Evolutionary conservation across 352 stramenopile species (phyloP).

Genomic region (Phytophthora agathidicida): DNA sequence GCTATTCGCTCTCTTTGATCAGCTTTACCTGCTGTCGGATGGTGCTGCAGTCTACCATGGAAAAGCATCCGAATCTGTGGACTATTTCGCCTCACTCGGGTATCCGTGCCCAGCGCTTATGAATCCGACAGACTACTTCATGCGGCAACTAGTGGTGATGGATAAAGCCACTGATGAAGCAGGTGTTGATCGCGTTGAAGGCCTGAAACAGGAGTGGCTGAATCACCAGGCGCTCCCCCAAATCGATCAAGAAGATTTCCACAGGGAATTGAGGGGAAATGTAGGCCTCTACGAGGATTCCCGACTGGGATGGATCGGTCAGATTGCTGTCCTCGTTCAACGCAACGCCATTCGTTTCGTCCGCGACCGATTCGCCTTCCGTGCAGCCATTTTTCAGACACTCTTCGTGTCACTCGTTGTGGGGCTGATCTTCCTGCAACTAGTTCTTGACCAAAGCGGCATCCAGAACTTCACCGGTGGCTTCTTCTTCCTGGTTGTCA

Average conservation of each 20-base stretch:
- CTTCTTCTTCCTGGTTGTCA: constrained; percentile 55
- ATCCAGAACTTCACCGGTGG: constrained; percentile 53
- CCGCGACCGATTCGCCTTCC: constrained; percentile 41
- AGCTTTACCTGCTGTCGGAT: constrained; percentile 61
- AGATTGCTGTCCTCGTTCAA: constrained; percentile 41
- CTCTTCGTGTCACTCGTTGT: constrained; percentile 44
- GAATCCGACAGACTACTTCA: constrained; percentile 74
- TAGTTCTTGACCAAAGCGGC: constrained; percentile 40
- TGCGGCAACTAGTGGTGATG: constrained; percentile 59
- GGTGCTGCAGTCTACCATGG: constrained; percentile 56
- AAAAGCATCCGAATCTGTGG: constrained; percentile 43
- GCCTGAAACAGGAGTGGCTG: constrained; percentile 42
- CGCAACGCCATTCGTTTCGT: constrained; percentile 45
- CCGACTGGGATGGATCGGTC: constrained; percentile 21
- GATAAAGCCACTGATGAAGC: constrained; percentile 48
- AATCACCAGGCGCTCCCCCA: constrained; percentile 11
- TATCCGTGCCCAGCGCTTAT: constrained; percentile 47
- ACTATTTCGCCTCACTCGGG: constrained; percentile 53
- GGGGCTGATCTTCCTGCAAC: constrained; percentile 54
- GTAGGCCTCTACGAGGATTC: constrained; percentile 19
- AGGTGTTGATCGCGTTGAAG: constrained; percentile 40
- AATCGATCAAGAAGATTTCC: neutral
- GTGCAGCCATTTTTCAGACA: constrained; percentile 28
- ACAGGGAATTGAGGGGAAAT: neutral
- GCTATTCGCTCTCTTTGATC: constrained; percentile 54